Conservation (phyloP, 2,329 filamentous ascomycete genomes). For the Colletotrichum echinochloae region DNA sequence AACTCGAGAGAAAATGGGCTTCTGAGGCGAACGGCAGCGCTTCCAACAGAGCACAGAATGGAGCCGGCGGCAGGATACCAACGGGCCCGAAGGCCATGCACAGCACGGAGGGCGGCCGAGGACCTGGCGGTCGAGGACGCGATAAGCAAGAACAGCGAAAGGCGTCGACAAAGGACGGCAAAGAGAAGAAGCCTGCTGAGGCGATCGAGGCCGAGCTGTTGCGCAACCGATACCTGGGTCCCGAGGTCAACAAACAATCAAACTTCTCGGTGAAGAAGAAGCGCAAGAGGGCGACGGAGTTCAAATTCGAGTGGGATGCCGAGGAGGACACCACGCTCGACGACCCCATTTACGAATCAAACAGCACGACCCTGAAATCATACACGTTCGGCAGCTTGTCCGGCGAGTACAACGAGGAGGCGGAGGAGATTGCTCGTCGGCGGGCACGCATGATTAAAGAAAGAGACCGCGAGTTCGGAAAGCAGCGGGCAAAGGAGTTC, state of each 20-base stretch:
- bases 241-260: conserved; percentile 82
- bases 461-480: conserved; percentile 80
- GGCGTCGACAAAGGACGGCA: conserved; percentile 56
- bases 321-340: conserved; percentile 92
- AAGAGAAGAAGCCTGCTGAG: conserved; percentile 61
- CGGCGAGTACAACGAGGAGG: conserved; percentile 64
- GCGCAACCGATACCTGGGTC: conserved; percentile 89
- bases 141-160: conserved; percentile 60
- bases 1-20: conserved; percentile 65
- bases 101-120: conserved; percentile 50
- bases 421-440: conserved; percentile 66
- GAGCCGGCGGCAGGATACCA: conserved; percentile 50
- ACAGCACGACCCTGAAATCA: conserved; percentile 41
- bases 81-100: conserved; percentile 37
- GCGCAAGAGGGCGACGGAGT: conserved; percentile 88
- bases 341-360: conserved; percentile 78
- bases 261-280: conserved; percentile 98
- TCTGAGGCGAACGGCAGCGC: conserved; percentile 47
- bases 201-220: conserved; percentile 80
- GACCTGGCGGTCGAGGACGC: conserved; percentile 51
- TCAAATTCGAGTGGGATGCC: conserved; percentile 97
- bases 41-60: conserved; percentile 59
- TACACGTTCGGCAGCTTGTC: conserved; percentile 61
- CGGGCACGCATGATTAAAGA: conserved; percentile 78
- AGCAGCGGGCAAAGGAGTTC: conserved; percentile 80